Evolutionary conservation across 2,329 filamentous ascomycete genomes (phyloP).

Genomic region (Aureobasidium sp.): DNA sequence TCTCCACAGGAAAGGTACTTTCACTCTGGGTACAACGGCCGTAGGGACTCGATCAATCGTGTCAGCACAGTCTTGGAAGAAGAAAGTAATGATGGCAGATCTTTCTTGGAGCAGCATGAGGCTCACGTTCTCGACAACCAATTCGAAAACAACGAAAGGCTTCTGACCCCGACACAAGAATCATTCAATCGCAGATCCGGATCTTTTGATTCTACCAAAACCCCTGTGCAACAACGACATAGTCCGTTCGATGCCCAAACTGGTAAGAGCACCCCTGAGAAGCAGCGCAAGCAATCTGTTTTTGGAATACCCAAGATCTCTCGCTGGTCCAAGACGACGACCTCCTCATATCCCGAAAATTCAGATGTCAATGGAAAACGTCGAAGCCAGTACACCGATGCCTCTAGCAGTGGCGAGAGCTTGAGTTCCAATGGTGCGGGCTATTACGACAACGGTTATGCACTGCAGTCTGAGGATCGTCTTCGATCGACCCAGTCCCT

Average conservation of each 20-base stretch:
- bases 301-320: constrained; percentile 79
- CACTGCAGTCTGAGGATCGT: constrained; percentile 53
- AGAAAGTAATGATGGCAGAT: constrained; percentile 56
- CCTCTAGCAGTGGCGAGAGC: constrained; percentile 49
- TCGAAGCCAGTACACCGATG: constrained; percentile 52
- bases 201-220: constrained; percentile 30
- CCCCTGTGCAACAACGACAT: constrained; percentile 48
- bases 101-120: constrained; percentile 44
- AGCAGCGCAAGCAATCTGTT: constrained; percentile 75
- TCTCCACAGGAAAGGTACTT: constrained; percentile 30
- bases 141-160: constrained; percentile 52
- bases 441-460: constrained; percentile 44
- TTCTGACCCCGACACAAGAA: constrained; percentile 57
- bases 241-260: constrained; percentile 13
- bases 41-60: constrained; percentile 61
- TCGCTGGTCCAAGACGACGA: constrained; percentile 93
- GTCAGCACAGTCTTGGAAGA: constrained; percentile 85
- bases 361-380: constrained; percentile 59
- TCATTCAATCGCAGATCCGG: constrained; percentile 26
- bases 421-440: constrained; percentile 28
- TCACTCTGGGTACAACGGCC: constrained; percentile 46
- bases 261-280: constrained; percentile 53
- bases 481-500: constrained; percentile 36
- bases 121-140: constrained; percentile 44
- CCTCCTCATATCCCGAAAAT: constrained; percentile 75